A percentile compares a stretch with the other conserved stretches of the same genome.
phyloP scores from a whole-genome alignment of 176 grass and related monocot genomes.

The Avena eriantha region DNA sequence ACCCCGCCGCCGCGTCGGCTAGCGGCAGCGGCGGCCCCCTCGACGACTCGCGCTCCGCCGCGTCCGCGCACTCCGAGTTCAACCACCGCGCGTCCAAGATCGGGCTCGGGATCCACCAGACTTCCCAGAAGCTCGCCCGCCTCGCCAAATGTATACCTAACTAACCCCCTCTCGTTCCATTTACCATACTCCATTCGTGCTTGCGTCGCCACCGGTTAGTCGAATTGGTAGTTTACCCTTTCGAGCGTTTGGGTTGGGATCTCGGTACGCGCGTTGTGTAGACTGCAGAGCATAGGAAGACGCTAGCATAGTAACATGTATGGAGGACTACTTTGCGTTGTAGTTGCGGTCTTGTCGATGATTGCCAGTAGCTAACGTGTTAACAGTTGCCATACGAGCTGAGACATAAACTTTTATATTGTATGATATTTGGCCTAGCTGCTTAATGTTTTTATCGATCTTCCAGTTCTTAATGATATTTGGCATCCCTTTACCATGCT shows the following conservation, averaged over 20 bases:
- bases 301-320: too few relatives aligned
- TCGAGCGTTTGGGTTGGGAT: background rate
- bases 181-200: background rate
- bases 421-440: too few relatives aligned
- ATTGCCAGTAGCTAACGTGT: too few relatives aligned
- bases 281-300: background rate
- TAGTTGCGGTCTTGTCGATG: too few relatives aligned
- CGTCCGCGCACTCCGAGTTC: slow-evolving; percentile 81
- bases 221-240: background rate
- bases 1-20: slow-evolving; percentile 23
- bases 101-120: slow-evolving; percentile 92
- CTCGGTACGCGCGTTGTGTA: background rate
- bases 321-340: too few relatives aligned
- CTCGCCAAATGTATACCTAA: slow-evolving; percentile 69
- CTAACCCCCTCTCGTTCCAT: background rate
- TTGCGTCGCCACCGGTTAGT: background rate
- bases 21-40: slow-evolving; percentile 44
- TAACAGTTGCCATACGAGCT: too few relatives aligned
- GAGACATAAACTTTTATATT: too few relatives aligned
- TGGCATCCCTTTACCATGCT: too few relatives aligned
- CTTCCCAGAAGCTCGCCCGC: slow-evolving; percentile 87
- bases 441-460: too few relatives aligned
- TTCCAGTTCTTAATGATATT: too few relatives aligned
- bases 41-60: slow-evolving; percentile 45
- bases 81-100: slow-evolving; percentile 85